Conservation (phyloP, 2,329 filamentous ascomycete genomes). For the Alternaria postmessia region DNA sequence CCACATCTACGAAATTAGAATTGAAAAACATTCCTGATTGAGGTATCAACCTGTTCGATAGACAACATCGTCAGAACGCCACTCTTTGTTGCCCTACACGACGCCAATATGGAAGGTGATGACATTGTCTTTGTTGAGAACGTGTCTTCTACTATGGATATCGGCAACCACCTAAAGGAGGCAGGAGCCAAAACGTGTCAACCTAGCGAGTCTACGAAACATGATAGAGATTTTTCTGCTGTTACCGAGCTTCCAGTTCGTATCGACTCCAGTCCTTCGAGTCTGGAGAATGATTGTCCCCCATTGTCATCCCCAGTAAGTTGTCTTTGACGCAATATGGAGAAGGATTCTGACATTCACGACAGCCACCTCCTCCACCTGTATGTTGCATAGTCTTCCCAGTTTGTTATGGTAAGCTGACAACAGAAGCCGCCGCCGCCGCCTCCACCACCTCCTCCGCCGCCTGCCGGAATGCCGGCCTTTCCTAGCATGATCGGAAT, state of each 20-base stretch:
- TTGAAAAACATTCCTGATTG: neutral
- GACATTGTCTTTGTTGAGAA: constrained; percentile 24
- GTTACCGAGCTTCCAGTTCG: neutral
- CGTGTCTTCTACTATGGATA: constrained; percentile 5
- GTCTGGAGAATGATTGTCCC: neutral
- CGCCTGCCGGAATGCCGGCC: neutral
- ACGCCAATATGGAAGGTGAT: constrained; percentile 11
- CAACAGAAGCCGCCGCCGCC: neutral
- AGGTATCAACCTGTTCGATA: accelerated
- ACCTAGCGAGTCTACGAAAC: neutral
- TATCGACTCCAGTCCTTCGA: accelerated
- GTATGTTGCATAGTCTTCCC: neutral
- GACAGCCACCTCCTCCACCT: neutral
- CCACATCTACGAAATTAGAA: neutral
- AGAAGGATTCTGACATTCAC: neutral
- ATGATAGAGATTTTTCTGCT: too few species aligned
- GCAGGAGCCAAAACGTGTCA: neutral
- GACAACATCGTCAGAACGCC: neutral
- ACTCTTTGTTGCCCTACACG: neutral
- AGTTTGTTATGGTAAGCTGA: neutral
- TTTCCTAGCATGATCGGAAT: neutral
- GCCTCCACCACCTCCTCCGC: constrained; percentile 1
- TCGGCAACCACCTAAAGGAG: neutral
- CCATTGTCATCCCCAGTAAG: neutral
- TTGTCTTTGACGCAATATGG: neutral